A percentile compares a stretch with the other conserved stretches of the same genome.
These are phyloP conservation scores for Coemansia asiatica DNA, from an alignment of 192 early-diverging fungal species.

Conservation along the genomic window DNA sequence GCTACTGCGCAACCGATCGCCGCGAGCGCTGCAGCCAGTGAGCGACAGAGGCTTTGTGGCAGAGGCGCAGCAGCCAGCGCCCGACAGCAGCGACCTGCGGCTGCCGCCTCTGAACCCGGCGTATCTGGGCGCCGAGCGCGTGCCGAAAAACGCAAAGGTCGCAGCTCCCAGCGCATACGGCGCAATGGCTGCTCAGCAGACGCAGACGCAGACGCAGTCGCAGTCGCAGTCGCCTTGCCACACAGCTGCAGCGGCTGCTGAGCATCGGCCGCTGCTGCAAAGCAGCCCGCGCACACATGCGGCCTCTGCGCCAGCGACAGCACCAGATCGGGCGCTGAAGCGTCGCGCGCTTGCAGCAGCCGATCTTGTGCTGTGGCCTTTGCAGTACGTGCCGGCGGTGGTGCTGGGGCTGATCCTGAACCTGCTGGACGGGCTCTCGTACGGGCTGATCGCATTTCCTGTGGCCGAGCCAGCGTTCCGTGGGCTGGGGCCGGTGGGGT, in stretches of 20 bases:
- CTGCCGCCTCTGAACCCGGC: slow-evolving; percentile 33
- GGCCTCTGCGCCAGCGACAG: no score
- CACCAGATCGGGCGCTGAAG: slow-evolving; percentile 11
- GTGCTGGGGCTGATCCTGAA: slow-evolving; percentile 88
- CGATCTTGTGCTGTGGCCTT: slow-evolving; percentile 47
- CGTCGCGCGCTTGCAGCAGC: slow-evolving; percentile 21
- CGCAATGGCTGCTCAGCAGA: not conserved
- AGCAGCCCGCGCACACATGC: not conserved
- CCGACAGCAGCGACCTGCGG: not conserved
- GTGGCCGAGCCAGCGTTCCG: slow-evolving; percentile 67
- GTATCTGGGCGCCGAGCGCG: slow-evolving; percentile 29
- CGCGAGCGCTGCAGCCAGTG: slow-evolving; percentile 10
- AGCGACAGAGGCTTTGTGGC: not conserved
- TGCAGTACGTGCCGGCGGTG: slow-evolving; percentile 83
- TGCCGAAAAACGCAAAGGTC: slow-evolving; percentile 45
- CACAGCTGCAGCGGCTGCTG: not conserved
- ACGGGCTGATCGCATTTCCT: slow-evolving; percentile 92
- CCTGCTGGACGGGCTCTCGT: slow-evolving; percentile 87
- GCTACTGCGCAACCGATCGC: slow-evolving; percentile 37
- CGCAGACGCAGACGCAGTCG: slow-evolving; percentile 2
- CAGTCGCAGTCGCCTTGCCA: slow-evolving; percentile 12
- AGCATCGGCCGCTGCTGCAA: slow-evolving; percentile 11
- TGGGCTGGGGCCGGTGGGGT: slow-evolving; percentile 78
- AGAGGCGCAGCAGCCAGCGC: not conserved
- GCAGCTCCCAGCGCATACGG: not conserved